Evolutionary conservation across 2,329 filamentous ascomycete genomes (phyloP).

Genomic region (Chrysoporthe puriensis): DNA sequence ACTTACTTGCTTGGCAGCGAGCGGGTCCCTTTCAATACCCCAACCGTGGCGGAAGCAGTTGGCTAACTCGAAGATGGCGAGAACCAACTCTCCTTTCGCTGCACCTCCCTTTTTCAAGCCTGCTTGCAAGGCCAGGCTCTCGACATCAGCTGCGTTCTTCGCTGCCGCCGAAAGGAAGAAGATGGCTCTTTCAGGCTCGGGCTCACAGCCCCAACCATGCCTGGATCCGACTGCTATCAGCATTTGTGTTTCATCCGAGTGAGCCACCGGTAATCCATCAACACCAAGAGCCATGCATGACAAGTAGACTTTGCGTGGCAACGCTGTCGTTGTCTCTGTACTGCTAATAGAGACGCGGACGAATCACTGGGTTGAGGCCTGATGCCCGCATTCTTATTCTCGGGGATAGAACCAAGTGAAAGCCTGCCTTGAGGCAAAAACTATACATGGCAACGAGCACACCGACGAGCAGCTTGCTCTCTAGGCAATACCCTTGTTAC

Average conservation of each 20-base stretch:
- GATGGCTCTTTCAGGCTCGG: slow-evolving; percentile 74
- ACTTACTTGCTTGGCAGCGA: slow-evolving; percentile 75
- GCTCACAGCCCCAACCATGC: slow-evolving; percentile 88
- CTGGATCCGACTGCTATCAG: slow-evolving; percentile 49
- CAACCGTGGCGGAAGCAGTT: slow-evolving; percentile 94
- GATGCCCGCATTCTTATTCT: background rate
- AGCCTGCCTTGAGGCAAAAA: background rate
- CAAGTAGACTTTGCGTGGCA: background rate
- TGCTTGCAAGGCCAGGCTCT: slow-evolving; percentile 80
- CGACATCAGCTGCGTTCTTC: slow-evolving; percentile 84
- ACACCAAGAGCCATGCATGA: background rate
- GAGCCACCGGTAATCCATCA: background rate
- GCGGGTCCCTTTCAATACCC: slow-evolving; percentile 84
- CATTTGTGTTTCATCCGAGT: background rate
- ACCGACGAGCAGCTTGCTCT: background rate
- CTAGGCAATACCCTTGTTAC: slow-evolving; percentile 36
- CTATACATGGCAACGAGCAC: too few species aligned
- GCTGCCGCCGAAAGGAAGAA: slow-evolving; percentile 87
- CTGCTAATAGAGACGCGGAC: background rate
- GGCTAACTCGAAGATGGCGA: slow-evolving; percentile 93
- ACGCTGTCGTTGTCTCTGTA: background rate
- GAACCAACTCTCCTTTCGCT: slow-evolving; percentile 92
- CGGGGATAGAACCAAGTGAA: background rate
- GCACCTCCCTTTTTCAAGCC: slow-evolving; percentile 92
- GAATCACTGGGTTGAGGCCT: background rate